Conservation (phyloP, 2,329 filamentous ascomycete genomes). For the Ceratocystis alfenasii region DNA sequence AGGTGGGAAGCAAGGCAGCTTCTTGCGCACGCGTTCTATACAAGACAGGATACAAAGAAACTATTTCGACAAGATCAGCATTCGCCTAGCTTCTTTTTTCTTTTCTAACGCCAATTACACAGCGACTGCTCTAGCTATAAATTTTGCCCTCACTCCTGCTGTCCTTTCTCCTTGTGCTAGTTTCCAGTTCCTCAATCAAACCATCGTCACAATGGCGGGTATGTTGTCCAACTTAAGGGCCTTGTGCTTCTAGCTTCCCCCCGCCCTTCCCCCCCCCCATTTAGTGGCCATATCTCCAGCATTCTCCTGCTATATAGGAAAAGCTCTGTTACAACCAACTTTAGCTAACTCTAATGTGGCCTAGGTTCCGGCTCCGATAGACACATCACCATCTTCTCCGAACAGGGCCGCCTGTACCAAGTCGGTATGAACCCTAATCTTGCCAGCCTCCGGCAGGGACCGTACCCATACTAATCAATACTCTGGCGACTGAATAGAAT, state of each 20-base stretch:
- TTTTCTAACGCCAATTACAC: not conserved
- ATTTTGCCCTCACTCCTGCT: not conserved
- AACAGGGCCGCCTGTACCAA: conserved; percentile 97
- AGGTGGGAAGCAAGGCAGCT: conserved; percentile 19
- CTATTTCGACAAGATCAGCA: not conserved
- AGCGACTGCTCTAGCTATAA: not conserved
- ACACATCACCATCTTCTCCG: conserved; percentile 99
- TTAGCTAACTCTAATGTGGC: not conserved
- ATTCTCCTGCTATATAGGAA: not conserved
- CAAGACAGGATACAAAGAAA: not conserved
- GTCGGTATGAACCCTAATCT: conserved; percentile 57
- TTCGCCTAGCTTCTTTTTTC: not conserved
- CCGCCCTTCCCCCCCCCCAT: not conserved
- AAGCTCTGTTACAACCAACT: not conserved
- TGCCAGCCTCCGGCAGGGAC: not conserved
- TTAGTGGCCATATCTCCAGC: not conserved
- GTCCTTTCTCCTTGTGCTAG: not conserved
- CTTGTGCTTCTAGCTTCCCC: not conserved
- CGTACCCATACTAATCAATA: not conserved
- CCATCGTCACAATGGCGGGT: conserved; percentile 21
- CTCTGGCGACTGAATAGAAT: conserved; percentile 51
- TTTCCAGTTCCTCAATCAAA: not conserved
- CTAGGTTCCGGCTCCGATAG: conserved; percentile 67
- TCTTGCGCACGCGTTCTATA: conserved; percentile 19
- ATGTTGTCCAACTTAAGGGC: conserved; percentile 1